Base-by-base conservation (phyloP, 139 green algal genomes). In the Edaphochlamys debaryana region DNA sequence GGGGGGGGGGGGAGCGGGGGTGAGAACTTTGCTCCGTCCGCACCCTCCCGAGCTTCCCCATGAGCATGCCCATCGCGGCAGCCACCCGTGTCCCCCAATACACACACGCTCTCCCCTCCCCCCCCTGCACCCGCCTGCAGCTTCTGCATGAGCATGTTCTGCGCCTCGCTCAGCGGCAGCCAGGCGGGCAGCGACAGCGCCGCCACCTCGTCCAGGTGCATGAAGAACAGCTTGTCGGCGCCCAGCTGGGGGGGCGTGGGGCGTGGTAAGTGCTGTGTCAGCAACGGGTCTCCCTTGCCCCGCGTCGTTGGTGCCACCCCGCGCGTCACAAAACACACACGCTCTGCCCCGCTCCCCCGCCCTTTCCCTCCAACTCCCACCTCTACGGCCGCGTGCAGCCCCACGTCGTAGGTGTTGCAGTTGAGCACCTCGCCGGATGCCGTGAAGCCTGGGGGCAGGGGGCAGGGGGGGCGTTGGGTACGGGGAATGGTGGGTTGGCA, bases 371-470 rank as follows among this genome's bases (percentile, higher is more conserved):
- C 9, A 62, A 6, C 13, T 4, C 78, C 4, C 52, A 84, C 78
- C 78, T 84, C 78, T 19, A 29, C 48, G 11, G 78, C 78, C 0
- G 78, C 78, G 27, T 84, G 78, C 40, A 94, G 87, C 2, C 94
- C 95, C 29, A 98, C 94, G 58, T 99, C 97, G 72, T 94, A 98
- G 0, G 90, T 93, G 90, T 97, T 98, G 92, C 96, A 98, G 93
- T 99, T 99, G 56, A 99, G 93, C 68, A 99, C 93, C 79, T 99
- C 94, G 0, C 97, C 97, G 13, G 87, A 83, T 0, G 94, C 87
- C 2, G 88, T 94, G 83, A 92, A 96, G 6, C 89, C 87, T 89
- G 76, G 41, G 27, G 7, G 36, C 19, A 4, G 52, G 4, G 52
- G 52, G 17, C 17, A 54, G 48, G 11, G n/a, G n/a, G n/a, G n/a